Evolutionary conservation across 2,329 filamentous ascomycete genomes (phyloP).

Genomic region (Chrysoporthe puriensis): DNA sequence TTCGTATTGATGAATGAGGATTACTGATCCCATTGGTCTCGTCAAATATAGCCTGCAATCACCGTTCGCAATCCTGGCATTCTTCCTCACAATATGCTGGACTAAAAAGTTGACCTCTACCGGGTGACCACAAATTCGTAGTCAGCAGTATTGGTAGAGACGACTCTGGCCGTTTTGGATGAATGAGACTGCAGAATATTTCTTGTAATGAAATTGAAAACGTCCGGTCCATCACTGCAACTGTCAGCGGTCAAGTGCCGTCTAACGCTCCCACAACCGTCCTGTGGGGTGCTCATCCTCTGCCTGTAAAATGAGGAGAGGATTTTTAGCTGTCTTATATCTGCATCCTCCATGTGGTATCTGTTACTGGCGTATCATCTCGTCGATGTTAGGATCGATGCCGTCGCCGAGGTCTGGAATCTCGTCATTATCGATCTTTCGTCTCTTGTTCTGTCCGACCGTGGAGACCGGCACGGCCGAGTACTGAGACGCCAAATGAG

Average conservation of each 20-base stretch:
- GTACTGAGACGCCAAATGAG: slow-evolving; percentile 47
- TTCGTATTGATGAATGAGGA: no score
- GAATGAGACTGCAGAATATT: neutral
- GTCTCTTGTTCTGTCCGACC: slow-evolving; percentile 57
- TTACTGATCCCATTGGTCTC: neutral
- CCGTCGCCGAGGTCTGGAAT: slow-evolving; percentile 60
- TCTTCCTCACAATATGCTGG: neutral
- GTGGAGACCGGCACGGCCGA: slow-evolving; percentile 52
- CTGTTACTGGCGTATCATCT: slow-evolving; percentile 49
- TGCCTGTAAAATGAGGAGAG: no score
- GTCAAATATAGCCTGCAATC: neutral
- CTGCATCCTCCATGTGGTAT: neutral
- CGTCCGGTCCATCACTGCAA: neutral
- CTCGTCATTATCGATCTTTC: slow-evolving; percentile 56
- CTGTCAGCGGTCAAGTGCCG: neutral
- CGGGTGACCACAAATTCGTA: neutral
- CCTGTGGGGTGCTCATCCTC: neutral
- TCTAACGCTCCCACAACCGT: neutral
- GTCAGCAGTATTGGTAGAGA: neutral
- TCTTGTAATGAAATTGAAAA: neutral
- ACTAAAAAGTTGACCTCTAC: neutral
- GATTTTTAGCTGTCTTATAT: neutral
- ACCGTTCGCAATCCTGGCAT: no score
- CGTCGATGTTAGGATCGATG: slow-evolving; percentile 60
- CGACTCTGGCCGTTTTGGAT: neutral